phyloP scores from a whole-genome alignment of 805 yeast species.

The Ogataea trehalophila region DNA sequence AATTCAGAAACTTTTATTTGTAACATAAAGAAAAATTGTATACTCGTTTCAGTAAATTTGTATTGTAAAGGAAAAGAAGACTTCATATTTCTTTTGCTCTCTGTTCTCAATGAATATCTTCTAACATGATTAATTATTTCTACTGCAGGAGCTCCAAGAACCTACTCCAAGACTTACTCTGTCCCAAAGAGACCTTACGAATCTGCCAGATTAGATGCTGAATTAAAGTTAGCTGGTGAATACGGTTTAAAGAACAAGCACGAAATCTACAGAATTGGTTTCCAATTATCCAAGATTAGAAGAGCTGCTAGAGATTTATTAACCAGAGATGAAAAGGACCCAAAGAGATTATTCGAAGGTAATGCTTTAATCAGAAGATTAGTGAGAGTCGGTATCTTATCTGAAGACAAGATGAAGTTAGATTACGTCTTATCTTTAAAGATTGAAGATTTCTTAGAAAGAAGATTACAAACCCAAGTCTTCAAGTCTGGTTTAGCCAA shows the following conservation, averaged over 20 bases:
- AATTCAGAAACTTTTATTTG: too few relatives aligned
- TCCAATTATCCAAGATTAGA: slow-evolving; percentile 98
- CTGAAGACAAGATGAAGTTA: slow-evolving; percentile 99
- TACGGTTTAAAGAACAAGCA: slow-evolving; percentile 99
- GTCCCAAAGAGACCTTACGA: slow-evolving; percentile 99
- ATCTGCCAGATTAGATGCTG: slow-evolving; percentile 99
- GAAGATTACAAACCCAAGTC: slow-evolving; percentile 99
- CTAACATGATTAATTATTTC: slow-evolving; percentile 12
- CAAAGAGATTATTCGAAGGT: slow-evolving; percentile 99
- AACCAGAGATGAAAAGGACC: slow-evolving; percentile 99
- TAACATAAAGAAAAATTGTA: too few relatives aligned
- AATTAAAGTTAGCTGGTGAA: slow-evolving; percentile 99
- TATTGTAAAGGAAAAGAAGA: not conserved
- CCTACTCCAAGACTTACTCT: slow-evolving; percentile 98
- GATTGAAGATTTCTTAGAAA: slow-evolving; percentile 98
- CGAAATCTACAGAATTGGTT: slow-evolving; percentile 99
- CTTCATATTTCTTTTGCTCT: not conserved
- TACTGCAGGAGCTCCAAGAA: slow-evolving; percentile 89
- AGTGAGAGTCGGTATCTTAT: slow-evolving; percentile 97
- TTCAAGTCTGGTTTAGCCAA: slow-evolving; percentile 99
- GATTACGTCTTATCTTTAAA: slow-evolving; percentile 99
- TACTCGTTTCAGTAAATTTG: not conserved
- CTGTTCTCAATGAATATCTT: not conserved
- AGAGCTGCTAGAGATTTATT: slow-evolving; percentile 99
- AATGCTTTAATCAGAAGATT: slow-evolving; percentile 99